These are phyloP conservation scores for Fusarium acutatum DNA, from an alignment of 2,329 filamentous ascomycete species.

Conservation along the genomic window DNA sequence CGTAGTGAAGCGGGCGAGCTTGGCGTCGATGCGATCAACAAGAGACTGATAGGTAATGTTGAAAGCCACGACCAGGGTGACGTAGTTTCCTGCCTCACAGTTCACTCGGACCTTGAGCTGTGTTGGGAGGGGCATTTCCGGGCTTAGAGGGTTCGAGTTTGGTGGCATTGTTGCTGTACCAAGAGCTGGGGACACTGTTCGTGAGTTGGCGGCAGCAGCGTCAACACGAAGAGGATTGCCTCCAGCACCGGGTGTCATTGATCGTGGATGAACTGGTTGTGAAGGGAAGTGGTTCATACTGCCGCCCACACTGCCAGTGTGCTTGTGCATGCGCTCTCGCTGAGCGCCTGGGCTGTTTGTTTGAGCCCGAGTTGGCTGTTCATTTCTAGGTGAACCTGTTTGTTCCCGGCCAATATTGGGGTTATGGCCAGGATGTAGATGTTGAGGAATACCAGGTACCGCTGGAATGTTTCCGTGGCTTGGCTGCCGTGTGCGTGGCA, in stretches of 20 bases:
- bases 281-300: slow-evolving; percentile 65
- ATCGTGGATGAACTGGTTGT: slow-evolving; percentile 62
- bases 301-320: slow-evolving; percentile 58
- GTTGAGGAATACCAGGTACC: slow-evolving; percentile 79
- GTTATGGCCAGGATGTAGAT: slow-evolving; percentile 70
- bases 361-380: slow-evolving; percentile 72
- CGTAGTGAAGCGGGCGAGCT: slow-evolving; percentile 85
- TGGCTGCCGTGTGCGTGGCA: slow-evolving; percentile 64
- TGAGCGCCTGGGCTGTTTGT: slow-evolving; percentile 77
- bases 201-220: slow-evolving; percentile 50
- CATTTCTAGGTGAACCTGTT: slow-evolving; percentile 78
- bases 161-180: slow-evolving; percentile 45
- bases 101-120: slow-evolving; percentile 97
- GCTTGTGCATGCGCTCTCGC: slow-evolving; percentile 64
- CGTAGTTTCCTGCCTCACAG: slow-evolving; percentile 84
- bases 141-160: slow-evolving; percentile 47
- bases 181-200: slow-evolving; percentile 58
- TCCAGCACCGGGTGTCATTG: slow-evolving; percentile 52
- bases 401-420: slow-evolving; percentile 78
- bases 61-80: slow-evolving; percentile 94
- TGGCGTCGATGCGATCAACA: slow-evolving; percentile 95
- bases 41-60: slow-evolving; percentile 95
- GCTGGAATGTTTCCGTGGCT: slow-evolving; percentile 68
- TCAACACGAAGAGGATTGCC: slow-evolving; percentile 51
- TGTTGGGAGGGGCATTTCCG: slow-evolving; percentile 66